Conservation (phyloP, 306 rosid genomes). For the Argentina anserina region DNA sequence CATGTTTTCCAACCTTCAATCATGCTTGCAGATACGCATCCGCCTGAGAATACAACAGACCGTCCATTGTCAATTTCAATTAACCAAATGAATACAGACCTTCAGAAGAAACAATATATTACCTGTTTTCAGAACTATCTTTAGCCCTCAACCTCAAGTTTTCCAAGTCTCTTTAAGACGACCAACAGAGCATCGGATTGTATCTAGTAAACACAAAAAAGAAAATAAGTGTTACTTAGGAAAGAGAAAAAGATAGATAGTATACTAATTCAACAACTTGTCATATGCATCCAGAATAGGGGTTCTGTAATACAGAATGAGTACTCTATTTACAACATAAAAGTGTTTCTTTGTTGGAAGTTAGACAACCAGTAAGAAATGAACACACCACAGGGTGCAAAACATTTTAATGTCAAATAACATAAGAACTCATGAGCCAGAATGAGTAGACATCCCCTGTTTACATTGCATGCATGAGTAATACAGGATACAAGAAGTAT, state of each 20-base stretch:
- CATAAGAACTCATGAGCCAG: too few relatives aligned
- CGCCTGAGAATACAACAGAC: background rate
- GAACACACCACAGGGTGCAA: too few relatives aligned
- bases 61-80: background rate
- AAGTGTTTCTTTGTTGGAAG: background rate
- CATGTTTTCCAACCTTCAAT: background rate
- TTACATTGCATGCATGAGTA: too few relatives aligned
- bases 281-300: conserved; percentile 20
- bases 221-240: background rate
- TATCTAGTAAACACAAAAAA: too few relatives aligned
- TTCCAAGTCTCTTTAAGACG: conserved; percentile 22
- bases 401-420: too few relatives aligned
- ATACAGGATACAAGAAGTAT: too few relatives aligned
- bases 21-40: background rate
- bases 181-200: too few relatives aligned
- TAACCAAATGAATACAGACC: background rate
- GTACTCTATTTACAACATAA: too few relatives aligned
- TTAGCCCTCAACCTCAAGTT: conserved; percentile 59
- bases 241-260: background rate
- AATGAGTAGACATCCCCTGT: too few relatives aligned
- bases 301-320: background rate
- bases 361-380: too few relatives aligned
- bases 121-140: conserved; percentile 69
- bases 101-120: conserved; percentile 3
- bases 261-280: background rate